Evolutionary conservation across 176 grass and related monocot genomes (phyloP).

Genomic region (Dactylis glomerata): DNA sequence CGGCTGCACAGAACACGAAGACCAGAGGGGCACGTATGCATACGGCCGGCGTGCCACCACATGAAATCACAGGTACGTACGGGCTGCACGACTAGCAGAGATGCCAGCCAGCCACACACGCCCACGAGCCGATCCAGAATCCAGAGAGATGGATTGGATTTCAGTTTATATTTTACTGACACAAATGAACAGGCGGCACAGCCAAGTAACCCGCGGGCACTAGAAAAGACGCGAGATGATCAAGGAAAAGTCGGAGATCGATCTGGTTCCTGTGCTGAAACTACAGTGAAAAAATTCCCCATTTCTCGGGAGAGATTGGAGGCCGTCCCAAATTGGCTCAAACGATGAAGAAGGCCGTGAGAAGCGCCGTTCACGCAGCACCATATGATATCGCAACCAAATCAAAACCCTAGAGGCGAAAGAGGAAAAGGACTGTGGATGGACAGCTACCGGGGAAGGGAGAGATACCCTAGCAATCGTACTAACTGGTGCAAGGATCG

Average conservation of each 20-base stretch:
- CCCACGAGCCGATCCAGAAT: conserved; percentile 17
- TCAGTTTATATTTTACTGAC: background rate
- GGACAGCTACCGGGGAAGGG: background rate
- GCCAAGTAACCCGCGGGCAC: background rate
- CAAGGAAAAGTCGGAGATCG: background rate
- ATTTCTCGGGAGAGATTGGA: background rate
- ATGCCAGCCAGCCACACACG: background rate
- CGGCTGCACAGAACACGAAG: background rate
- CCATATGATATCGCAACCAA: background rate
- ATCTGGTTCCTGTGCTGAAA: background rate
- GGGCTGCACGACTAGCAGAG: background rate
- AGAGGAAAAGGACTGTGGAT: background rate
- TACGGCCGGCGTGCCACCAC: background rate
- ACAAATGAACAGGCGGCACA: background rate
- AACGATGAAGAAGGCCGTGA: background rate
- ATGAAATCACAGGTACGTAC: conserved; percentile 59
- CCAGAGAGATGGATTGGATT: background rate
- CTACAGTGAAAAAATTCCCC: conserved; percentile 61
- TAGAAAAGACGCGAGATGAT: background rate
- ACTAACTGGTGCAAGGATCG: conserved; percentile 6
- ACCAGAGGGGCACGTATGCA: background rate
- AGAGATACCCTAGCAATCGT: conserved; percentile 1
- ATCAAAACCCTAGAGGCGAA: background rate
- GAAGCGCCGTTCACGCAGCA: background rate
- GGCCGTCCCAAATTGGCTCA: background rate